phyloP scores from a whole-genome alignment of 2,329 filamentous ascomycete genomes.

The Diaporthe sp. region DNA sequence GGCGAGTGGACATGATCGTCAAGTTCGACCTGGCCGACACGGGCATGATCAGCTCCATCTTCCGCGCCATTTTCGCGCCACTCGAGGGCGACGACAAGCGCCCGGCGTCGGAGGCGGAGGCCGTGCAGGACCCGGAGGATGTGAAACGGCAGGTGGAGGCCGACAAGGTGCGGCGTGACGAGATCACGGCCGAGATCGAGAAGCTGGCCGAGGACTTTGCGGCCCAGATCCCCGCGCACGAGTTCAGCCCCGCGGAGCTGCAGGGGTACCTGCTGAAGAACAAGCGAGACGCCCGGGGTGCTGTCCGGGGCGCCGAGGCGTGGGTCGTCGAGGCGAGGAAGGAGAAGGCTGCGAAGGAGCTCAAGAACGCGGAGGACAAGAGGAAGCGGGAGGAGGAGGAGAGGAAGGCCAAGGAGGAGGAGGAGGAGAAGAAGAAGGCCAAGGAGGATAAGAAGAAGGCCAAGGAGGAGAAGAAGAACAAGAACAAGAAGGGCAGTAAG shows the following conservation, averaged over 20 bases:
- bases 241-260: conserved; percentile 71
- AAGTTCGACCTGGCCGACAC: conserved; percentile 65
- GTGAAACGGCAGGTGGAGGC: conserved; percentile 41
- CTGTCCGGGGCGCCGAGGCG: conserved; percentile 55
- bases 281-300: conserved; percentile 62
- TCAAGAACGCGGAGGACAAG: conserved; percentile 54
- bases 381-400: conserved; percentile 50
- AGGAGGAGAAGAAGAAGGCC: conserved; percentile 45
- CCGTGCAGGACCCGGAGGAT: conserved; percentile 43
- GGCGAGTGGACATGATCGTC: conserved; percentile 69
- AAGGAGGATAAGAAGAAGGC: conserved; percentile 38
- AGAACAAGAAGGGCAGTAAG: conserved; percentile 40
- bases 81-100: conserved; percentile 58
- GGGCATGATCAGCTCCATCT: conserved; percentile 64
- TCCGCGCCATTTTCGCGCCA: conserved; percentile 66
- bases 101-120: conserved; percentile 37
- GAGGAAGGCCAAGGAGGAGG: conserved; percentile 46
- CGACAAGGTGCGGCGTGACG: conserved; percentile 46
- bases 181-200: conserved; percentile 53
- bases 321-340: conserved; percentile 63
- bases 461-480: conserved; percentile 41
- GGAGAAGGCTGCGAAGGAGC: conserved; percentile 59
- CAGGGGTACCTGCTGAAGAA: conserved; percentile 68
- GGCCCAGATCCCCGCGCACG: conserved; percentile 59
- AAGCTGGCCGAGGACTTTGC: conserved; percentile 61